Percentiles rank a stretch among this genome's conserved stretches.
These are phyloP conservation scores for Termitomyces sp. DNA, from an alignment of 768 basidiomycete genomes.

Conservation along the genomic window DNA sequence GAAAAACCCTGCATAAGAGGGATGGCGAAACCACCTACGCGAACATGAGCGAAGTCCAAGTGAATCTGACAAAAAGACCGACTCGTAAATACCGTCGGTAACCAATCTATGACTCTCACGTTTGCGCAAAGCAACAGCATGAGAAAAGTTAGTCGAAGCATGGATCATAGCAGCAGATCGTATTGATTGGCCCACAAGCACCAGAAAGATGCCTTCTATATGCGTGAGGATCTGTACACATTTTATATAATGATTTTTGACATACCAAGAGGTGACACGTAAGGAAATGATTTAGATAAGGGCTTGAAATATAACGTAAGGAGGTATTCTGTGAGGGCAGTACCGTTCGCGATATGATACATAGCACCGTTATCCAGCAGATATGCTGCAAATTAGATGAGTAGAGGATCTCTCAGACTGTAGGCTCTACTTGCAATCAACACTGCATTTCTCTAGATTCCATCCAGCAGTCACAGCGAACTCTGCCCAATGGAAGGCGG, in stretches of 20 bases:
- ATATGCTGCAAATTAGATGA: slow-evolving; percentile 55
- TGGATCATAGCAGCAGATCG: slow-evolving; percentile 96
- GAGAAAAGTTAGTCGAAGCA: slow-evolving; percentile 90
- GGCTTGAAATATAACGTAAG: slow-evolving; percentile 64
- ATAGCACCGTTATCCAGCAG: slow-evolving; percentile 82
- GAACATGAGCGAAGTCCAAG: neutral
- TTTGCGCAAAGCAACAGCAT: slow-evolving; percentile 76
- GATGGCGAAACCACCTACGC: slow-evolving; percentile 80
- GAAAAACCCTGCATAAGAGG: slow-evolving; percentile 95
- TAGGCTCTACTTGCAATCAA: slow-evolving; percentile 71
- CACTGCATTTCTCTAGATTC: slow-evolving; percentile 88
- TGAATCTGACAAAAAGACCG: slow-evolving; percentile 21
- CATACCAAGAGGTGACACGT: slow-evolving; percentile 56
- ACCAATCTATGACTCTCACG: slow-evolving; percentile 72
- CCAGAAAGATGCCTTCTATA: slow-evolving; percentile 53
- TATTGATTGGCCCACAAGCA: slow-evolving; percentile 67
- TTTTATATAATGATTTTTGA: neutral
- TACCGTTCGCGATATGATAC: slow-evolving; percentile 81
- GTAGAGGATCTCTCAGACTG: neutral
- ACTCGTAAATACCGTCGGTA: slow-evolving; percentile 87
- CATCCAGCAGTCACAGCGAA: slow-evolving; percentile 95
- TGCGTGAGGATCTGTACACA: neutral
- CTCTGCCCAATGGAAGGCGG: slow-evolving; percentile 89
- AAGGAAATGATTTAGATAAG: slow-evolving; percentile 50
- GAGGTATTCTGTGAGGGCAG: slow-evolving; percentile 79